A percentile compares a stretch with the other conserved stretches of the same genome.
phyloP scores from a whole-genome alignment of 2,329 filamentous ascomycete species.

The Alternaria arbusti region DNA sequence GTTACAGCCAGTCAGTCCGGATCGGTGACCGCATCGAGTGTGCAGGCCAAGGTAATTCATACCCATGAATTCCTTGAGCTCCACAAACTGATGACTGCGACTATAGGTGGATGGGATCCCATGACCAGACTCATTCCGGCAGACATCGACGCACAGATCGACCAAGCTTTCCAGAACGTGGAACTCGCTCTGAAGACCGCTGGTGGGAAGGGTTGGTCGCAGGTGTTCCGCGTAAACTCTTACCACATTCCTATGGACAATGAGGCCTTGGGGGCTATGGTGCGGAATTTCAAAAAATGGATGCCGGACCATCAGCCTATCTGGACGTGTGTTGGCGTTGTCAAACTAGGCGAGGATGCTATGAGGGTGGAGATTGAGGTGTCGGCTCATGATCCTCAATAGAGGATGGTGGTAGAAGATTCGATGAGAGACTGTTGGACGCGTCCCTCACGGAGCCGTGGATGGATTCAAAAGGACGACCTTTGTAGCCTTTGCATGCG shows the following conservation, averaged over 20 bases:
- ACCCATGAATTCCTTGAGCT: no score
- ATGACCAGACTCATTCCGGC: constrained; percentile 19
- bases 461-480: no score
- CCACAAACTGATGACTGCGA: neutral
- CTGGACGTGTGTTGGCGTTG: constrained; percentile 30
- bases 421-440: neutral
- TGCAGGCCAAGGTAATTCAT: constrained; percentile 43
- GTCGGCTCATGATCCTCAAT: constrained; percentile 14
- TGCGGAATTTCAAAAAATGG: constrained; percentile 31
- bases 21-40: constrained; percentile 45
- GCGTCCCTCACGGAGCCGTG: neutral
- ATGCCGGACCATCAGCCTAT: constrained; percentile 31
- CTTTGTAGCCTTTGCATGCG: neutral
- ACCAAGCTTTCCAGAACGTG: constrained; percentile 63
- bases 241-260: constrained; percentile 30
- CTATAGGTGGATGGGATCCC: constrained; percentile 46
- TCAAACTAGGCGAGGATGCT: constrained; percentile 43
- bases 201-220: constrained; percentile 63
- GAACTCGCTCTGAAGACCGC: constrained; percentile 59
- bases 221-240: constrained; percentile 53
- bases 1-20: constrained; percentile 47
- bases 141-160: constrained; percentile 40
- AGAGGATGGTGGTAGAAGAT: neutral
- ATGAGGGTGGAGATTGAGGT: constrained; percentile 46
- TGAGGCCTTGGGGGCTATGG: constrained; percentile 25